These are phyloP conservation scores for Boletus vermiculosoides DNA, from an alignment of 768 basidiomycete species.

Conservation along the genomic window DNA sequence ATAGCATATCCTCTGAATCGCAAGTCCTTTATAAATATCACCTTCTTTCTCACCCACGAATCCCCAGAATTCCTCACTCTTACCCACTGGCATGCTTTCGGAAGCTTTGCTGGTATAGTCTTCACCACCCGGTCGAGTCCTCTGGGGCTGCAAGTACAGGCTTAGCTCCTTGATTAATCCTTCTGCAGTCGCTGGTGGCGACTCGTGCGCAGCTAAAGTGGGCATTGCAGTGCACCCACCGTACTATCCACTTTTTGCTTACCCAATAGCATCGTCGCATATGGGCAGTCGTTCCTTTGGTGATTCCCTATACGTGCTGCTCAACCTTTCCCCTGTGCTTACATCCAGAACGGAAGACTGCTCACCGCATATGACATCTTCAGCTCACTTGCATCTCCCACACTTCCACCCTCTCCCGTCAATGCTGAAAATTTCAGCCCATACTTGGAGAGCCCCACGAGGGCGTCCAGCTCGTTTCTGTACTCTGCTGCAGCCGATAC, in stretches of 20 bases:
- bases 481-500: slow-evolving; percentile 42
- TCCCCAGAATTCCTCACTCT: slow-evolving; percentile 58
- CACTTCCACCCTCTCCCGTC: slow-evolving; percentile 44
- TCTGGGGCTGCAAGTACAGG: slow-evolving; percentile 45
- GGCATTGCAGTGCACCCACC: not conserved
- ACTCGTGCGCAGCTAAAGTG: no score
- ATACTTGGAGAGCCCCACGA: slow-evolving; percentile 40
- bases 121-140: slow-evolving; percentile 41
- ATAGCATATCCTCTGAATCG: slow-evolving; percentile 42
- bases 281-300: slow-evolving; percentile 53
- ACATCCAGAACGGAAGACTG: slow-evolving; percentile 7
- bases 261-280: slow-evolving; percentile 58
- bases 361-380: slow-evolving; percentile 67
- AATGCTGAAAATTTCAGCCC: slow-evolving; percentile 48
- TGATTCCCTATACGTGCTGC: slow-evolving; percentile 44
- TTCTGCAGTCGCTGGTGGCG: no score
- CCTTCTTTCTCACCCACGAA: slow-evolving; percentile 50
- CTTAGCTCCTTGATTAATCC: slow-evolving; percentile 48
- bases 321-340: slow-evolving; percentile 1
- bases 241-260: slow-evolving; percentile 20
- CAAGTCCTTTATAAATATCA: slow-evolving; percentile 47
- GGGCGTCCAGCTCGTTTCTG: slow-evolving; percentile 34
- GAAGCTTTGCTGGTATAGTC: slow-evolving; percentile 47
- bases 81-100: slow-evolving; percentile 63
- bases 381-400: slow-evolving; percentile 59